Evolutionary conservation across 2,329 filamentous ascomycete genomes (phyloP), one percentile per base, ranked within the genome.

Genomic region (Aplosporella prunicola): DNA sequence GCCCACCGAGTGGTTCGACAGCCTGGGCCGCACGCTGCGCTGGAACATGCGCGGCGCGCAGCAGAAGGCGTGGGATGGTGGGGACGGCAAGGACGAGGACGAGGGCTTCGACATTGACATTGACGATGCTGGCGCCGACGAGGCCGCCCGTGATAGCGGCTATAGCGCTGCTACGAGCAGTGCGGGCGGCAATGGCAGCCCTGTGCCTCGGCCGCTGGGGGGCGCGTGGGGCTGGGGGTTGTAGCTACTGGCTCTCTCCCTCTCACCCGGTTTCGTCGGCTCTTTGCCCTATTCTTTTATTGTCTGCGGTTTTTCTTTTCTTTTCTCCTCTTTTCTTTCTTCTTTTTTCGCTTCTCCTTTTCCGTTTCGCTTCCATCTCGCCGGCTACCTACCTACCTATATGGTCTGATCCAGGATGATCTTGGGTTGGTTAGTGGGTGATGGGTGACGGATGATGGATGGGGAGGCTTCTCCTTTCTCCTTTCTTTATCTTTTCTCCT

Each of bases 41-140:
- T 98, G 91, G 91, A 98, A 98, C 63, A 89, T 83, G 17, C 75
- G 91, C 30, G 88, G 87, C 4, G 88, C 89, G 5, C 80, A 81
- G 38, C 91, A 98, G 61, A 96, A 95, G 61, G 84, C 78, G 3
- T 98, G 80, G 67, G 74, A 74, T 39, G 59, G 53, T 13, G 59
- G 58, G 16, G 53, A 53, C 60, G 68, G 35, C 58, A 67, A 38
- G 42, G 68, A 62, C 5, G 58, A 61, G 9, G 52, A 53, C n/a
- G 59, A 64, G 45, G 66, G 76, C 32, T 96, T 91, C 78, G 91
- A 98, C 55, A 96, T 98, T 48, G 91, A 96, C 58, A 89, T 91
- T 20, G 89, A 94, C 46, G 67, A 69, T 20, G n/a, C n/a, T n/a
- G n/a, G n/a, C n/a, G n/a, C n/a, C n/a, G 63, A 67, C 14, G 63